These are phyloP conservation scores for Magnusiomyces magnusii DNA, from an alignment of 1,139 yeast genomes.

Conservation along the genomic window DNA sequence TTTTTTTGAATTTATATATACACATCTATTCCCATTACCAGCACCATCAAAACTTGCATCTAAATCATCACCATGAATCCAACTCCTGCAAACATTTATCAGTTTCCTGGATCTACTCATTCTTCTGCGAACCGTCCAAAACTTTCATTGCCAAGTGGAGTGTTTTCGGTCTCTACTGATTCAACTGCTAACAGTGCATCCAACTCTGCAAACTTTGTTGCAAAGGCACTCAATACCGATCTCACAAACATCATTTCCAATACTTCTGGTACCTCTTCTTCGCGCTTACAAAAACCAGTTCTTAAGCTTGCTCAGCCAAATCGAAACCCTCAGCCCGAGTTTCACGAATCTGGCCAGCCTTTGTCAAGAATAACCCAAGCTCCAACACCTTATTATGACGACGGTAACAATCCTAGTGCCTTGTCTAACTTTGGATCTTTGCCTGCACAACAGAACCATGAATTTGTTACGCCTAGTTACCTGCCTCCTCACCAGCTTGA, in stretches of 20 bases:
- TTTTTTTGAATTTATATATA: no score
- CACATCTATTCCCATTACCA: no score
- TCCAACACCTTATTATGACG: neutral
- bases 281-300: neutral
- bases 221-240: neutral
- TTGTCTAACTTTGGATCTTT: neutral
- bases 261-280: neutral
- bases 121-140: neutral
- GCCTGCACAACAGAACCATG: neutral
- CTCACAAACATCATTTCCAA: neutral
- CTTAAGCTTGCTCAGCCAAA: neutral
- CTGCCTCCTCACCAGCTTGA: neutral
- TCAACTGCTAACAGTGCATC: neutral
- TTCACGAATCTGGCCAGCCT: neutral
- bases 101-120: neutral
- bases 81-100: neutral
- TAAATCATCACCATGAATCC: neutral
- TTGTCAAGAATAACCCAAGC: neutral
- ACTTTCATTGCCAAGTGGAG: neutral
- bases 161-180: neutral
- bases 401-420: neutral
- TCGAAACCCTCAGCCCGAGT: neutral
- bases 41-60: neutral
- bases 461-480: neutral
- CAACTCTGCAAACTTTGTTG: neutral